Percentiles rank a stretch among this genome's conserved stretches.
Evolutionary conservation across 306 rosid genomes (phyloP).

Genomic region (Lithocarpus polystachyus): DNA sequence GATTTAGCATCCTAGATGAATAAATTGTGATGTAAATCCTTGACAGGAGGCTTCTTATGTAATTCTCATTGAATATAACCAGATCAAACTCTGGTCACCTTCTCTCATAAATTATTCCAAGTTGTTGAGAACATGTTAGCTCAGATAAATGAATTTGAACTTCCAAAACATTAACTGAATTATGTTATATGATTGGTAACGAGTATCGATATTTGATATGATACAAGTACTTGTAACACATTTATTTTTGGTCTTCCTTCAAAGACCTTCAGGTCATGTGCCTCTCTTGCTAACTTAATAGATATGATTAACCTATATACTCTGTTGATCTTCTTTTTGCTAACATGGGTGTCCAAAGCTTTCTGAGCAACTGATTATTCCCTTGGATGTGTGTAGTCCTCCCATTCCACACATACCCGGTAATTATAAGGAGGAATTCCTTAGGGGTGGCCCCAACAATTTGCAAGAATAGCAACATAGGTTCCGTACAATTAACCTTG

Average conservation of each 20-base stretch:
- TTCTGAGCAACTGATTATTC: too few species aligned
- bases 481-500: background rate
- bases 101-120: background rate
- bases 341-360: too few species aligned
- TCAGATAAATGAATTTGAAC: background rate
- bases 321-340: background rate
- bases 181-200: background rate
- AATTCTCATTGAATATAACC: conserved; percentile 15
- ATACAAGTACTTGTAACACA: background rate
- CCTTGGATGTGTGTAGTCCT: too few species aligned
- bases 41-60: conserved; percentile 29
- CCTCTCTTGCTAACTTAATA: background rate
- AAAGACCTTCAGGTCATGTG: background rate
- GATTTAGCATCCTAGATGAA: conserved; percentile 21
- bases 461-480: background rate
- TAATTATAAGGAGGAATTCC: too few species aligned
- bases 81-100: conserved; percentile 24
- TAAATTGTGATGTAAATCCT: conserved; percentile 33
- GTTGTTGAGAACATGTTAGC: conserved; percentile 10
- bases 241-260: background rate
- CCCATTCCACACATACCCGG: too few species aligned
- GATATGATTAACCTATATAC: background rate
- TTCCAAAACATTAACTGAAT: background rate
- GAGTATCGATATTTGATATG: background rate
- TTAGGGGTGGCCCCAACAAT: background rate